A percentile compares a stretch with the other conserved stretches of the same genome.
phyloP scores from a whole-genome alignment of 495 filamentous ascomycete genomes.

The Aspergillus nidulans region DNA sequence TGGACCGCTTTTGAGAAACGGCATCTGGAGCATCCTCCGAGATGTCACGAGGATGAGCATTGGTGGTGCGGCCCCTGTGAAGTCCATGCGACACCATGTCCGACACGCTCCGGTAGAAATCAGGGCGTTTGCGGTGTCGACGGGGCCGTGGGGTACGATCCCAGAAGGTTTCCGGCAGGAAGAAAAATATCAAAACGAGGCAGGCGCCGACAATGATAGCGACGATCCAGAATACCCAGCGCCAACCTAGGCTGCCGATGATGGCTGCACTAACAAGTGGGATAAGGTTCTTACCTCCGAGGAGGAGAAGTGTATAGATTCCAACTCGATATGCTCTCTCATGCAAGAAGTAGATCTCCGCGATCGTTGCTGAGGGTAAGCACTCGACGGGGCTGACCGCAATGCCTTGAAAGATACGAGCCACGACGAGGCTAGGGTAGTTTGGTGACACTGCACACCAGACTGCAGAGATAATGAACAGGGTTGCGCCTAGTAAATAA shows the following conservation, averaged over 20 bases:
- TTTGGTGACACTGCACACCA: constrained; percentile 86
- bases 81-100: constrained; percentile 35
- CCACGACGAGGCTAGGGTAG: constrained; percentile 75
- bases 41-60: constrained; percentile 13
- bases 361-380: constrained; percentile 88
- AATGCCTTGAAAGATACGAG: constrained; percentile 81
- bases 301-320: constrained; percentile 86
- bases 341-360: constrained; percentile 95
- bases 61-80: constrained; percentile 21
- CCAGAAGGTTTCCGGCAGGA: constrained; percentile 97
- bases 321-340: constrained; percentile 91
- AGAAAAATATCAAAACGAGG: constrained; percentile 73
- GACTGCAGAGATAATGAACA: constrained; percentile 72
- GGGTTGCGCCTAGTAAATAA: constrained; percentile 70
- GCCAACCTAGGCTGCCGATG: constrained; percentile 73
- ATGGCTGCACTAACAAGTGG: constrained; percentile 85
- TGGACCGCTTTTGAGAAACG: constrained; percentile 20
- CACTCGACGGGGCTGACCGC: constrained; percentile 91
- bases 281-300: constrained; percentile 90
- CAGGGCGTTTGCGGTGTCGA: constrained; percentile 31
- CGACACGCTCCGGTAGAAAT: constrained; percentile 36
- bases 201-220: constrained; percentile 78
- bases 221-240: constrained; percentile 93
- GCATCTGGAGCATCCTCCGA: constrained; percentile 8
- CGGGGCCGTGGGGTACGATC: constrained; percentile 73